A percentile compares a stretch with the other conserved stretches of the same genome.
Evolutionary conservation across 306 rosid species (phyloP).

Genomic region (Pyrus communis): DNA sequence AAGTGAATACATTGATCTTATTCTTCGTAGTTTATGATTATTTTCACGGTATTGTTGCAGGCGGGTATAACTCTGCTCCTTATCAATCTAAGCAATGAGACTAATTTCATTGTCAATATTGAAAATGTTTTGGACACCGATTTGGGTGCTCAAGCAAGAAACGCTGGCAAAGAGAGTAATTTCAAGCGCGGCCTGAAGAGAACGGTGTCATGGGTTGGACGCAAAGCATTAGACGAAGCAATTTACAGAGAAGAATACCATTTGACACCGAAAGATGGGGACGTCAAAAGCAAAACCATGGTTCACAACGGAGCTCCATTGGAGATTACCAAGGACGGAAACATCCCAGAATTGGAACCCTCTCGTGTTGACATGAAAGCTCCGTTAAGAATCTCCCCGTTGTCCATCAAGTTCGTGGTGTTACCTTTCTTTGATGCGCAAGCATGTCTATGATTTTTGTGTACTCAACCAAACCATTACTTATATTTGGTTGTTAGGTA

Average conservation of each 20-base stretch:
- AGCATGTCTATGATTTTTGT: conserved; percentile 27
- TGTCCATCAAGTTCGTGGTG: conserved; percentile 40
- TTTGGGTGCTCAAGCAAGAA: conserved; percentile 7
- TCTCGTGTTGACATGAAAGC: conserved; percentile 23
- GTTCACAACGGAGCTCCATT: conserved; percentile 62
- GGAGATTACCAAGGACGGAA: conserved; percentile 49
- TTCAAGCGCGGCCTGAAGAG: conserved; percentile 45
- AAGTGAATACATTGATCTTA: neutral
- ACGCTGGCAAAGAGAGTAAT: conserved; percentile 17
- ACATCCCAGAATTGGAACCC: conserved; percentile 61
- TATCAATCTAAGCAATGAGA: conserved; percentile 78
- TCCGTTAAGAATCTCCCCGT: conserved; percentile 34
- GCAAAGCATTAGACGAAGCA: conserved; percentile 44
- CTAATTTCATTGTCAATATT: conserved; percentile 38
- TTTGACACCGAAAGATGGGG: conserved; percentile 51
- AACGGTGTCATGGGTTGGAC: conserved; percentile 76
- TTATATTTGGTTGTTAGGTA: neutral
- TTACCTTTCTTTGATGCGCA: conserved; percentile 55
- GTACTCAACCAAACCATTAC: neutral
- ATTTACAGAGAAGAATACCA: conserved; percentile 74
- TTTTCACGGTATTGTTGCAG: conserved; percentile 27
- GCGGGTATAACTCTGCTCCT: conserved; percentile 64
- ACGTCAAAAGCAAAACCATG: conserved; percentile 58
- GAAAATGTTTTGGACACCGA: conserved; percentile 17
- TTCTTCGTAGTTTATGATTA: neutral